Percentiles rank a stretch among this genome's conserved stretches.
These are phyloP conservation scores for Hymenoscyphus linearis DNA, from an alignment of 2,329 filamentous ascomycete genomes.

Conservation along the genomic window DNA sequence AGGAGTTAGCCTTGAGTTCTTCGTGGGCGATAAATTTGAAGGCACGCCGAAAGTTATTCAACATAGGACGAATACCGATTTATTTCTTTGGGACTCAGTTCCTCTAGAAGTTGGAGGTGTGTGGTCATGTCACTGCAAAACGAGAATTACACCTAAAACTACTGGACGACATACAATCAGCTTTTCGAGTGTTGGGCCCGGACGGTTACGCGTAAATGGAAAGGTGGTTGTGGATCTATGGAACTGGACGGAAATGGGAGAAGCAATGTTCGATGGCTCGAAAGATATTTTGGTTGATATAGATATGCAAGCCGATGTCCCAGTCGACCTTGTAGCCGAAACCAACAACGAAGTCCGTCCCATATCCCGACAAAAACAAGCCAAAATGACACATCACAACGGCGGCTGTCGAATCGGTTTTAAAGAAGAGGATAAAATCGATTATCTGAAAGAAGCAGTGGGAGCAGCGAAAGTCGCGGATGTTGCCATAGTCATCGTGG, in stretches of 20 bases:
- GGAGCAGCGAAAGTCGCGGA: slow-evolving; percentile 57
- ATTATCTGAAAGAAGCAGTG: slow-evolving; percentile 61
- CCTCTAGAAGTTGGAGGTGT: slow-evolving; percentile 55
- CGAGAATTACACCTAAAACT: slow-evolving; percentile 51
- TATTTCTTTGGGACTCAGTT: slow-evolving; percentile 67
- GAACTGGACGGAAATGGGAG: slow-evolving; percentile 64
- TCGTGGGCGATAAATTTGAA: slow-evolving; percentile 56
- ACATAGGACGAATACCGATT: slow-evolving; percentile 56
- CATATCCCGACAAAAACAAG: slow-evolving; percentile 51
- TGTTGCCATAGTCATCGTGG: slow-evolving; percentile 63
- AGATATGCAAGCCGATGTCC: slow-evolving; percentile 52
- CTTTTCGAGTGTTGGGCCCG: slow-evolving; percentile 63
- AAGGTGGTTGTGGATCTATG: slow-evolving; percentile 58
- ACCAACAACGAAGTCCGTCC: slow-evolving; percentile 63
- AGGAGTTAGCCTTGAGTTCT: slow-evolving; percentile 62
- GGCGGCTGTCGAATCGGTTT: slow-evolving; percentile 69
- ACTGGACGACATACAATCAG: slow-evolving; percentile 61
- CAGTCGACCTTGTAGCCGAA: slow-evolving; percentile 57
- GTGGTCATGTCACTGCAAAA: slow-evolving; percentile 49
- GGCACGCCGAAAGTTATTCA: slow-evolving; percentile 53
- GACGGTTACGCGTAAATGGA: slow-evolving; percentile 55
- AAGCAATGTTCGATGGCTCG: slow-evolving; percentile 67
- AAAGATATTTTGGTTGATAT: slow-evolving; percentile 58
- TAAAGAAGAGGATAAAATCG: slow-evolving; percentile 55
- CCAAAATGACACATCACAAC: slow-evolving; percentile 57